Percentiles rank a stretch among this genome's conserved stretches.
phyloP scores from a whole-genome alignment of 1,139 yeast genomes.

The Blastobotrys proliferans region DNA sequence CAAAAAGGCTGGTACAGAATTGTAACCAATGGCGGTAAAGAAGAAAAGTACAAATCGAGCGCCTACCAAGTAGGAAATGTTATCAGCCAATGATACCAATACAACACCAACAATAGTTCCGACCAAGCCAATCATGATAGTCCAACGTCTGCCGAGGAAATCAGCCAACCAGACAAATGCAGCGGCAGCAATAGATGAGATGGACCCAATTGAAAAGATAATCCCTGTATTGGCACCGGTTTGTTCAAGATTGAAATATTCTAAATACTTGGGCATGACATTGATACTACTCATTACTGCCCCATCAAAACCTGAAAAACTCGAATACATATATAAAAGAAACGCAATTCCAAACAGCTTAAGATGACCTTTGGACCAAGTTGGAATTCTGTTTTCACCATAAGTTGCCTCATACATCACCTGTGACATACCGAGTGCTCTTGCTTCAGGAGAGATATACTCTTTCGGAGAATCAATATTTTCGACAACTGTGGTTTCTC shows the following conservation, averaged over 20 bases:
- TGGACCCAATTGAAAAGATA: slow-evolving; percentile 14
- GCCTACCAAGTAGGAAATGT: slow-evolving; percentile 18
- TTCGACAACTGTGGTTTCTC: no score
- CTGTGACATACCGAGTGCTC: slow-evolving; percentile 15
- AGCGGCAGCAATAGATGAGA: slow-evolving; percentile 15
- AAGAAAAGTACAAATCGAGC: slow-evolving; percentile 26
- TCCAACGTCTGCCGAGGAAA: slow-evolving; percentile 17
- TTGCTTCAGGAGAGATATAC: slow-evolving; percentile 7
- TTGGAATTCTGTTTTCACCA: slow-evolving; percentile 12
- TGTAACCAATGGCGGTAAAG: slow-evolving; percentile 23
- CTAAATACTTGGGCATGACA: slow-evolving; percentile 16
- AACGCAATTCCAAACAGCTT: slow-evolving; percentile 15
- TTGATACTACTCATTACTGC: slow-evolving; percentile 18
- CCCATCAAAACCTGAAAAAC: slow-evolving; percentile 42
- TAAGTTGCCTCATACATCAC: slow-evolving; percentile 18
- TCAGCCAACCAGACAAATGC: slow-evolving; percentile 19
- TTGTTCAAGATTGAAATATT: slow-evolving; percentile 13
- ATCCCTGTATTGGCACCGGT: slow-evolving; percentile 17
- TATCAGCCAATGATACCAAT: slow-evolving; percentile 12
- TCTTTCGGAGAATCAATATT: no score
- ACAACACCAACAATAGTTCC: slow-evolving; percentile 16
- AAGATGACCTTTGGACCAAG: slow-evolving; percentile 16
- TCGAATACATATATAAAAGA: slow-evolving; percentile 34
- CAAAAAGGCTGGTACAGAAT: slow-evolving; percentile 27
- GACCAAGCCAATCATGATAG: slow-evolving; percentile 14